Base-by-base conservation (phyloP, 345 rosid genomes). In the Hibiscus tridactylites region DNA sequence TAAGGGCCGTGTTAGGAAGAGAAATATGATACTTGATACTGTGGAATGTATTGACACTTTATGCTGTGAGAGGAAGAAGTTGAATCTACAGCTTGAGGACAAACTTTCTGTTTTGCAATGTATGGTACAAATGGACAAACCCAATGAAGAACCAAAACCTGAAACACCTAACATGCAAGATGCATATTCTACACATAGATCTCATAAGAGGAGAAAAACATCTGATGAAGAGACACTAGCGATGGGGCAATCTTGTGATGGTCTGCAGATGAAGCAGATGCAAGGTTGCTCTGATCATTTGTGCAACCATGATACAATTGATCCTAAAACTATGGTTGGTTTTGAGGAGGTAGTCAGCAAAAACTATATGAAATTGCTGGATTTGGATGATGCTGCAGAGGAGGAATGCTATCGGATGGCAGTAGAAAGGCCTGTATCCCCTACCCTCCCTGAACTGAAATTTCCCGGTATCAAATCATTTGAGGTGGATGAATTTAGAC, bases 331-430 rank as follows among this genome's bases (percentile, higher is more conserved):
- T 5, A 53, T 71, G 68, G 65, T 47, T 70, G 71, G 72, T 73
- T 74, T 78, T 79, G 83, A 84, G 71, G 81, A 71, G 5, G 31
- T 82, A 35, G 63, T 60, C 29, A 65, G 70, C 78, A 80, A 76
- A 54, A 82, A 84, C 75, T 90, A 73, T 78, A 81, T 89, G 97
- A 92, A 86, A 81, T 87, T 92, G 83, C 82, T 95, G 80, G 92
- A 95, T 53, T 81, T 95, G 82, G 97, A 89, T 77, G 76, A 83
- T 59, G 66, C 78, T 60, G 78, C 71, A 52, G 94, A 92, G 61
- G 99, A 95, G 77, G 85, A 71, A 67, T 71, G 74, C 65, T 95
- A 84, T 83, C 83, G 79, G 83, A 74, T 61, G 61, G 99, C 96
- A 69, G 79, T 80, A 73, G 88, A 82, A 69, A 78, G 84, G 75